Evolutionary conservation across 441 rosid genomes (phyloP), one percentile per base, ranked within the genome.

Genomic region (Brassica balearica): DNA sequence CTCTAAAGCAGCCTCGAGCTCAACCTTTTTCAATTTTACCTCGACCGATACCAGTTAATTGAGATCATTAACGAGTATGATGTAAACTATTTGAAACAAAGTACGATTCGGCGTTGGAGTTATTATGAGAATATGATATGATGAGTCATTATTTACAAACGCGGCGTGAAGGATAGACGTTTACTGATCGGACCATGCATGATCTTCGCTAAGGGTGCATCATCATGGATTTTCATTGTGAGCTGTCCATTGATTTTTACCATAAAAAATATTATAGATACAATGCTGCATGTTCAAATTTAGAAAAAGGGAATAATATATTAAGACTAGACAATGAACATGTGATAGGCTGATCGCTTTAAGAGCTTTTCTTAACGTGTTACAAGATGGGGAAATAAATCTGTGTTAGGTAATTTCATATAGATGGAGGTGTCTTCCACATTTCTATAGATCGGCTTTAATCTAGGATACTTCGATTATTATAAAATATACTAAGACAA

Each of bases 131-230:
- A 71, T 69, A 14, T 36, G 71, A 20, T 15, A 80, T 80, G 79
- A 80, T 41, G 48, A 11, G 43, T 36, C 43, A 8, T 36, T 36
- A 36, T 36, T 36, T 36, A 36, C 43, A 36, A 36, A 36, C 8
- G 43, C 10, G 43, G 43, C 43, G 43, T 36, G 43, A 12, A 48
- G 14, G 17, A 48, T 12, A 4, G 4, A 11, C n/a, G 51, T 43
- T 48, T n/a, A 9, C 56, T 80, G 76, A 58, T 70, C 69, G 69
- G 76, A 75, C 80, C 76, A 75, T 75, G 73, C 76, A 75, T 70
- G 72, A 3, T 5, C 75, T 69, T 15, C n/a, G 43, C 48, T 74
- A 27, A 74, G 79, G 79, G 55, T 14, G 74, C 79, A 74, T 70
- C 72, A 74, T 80, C 56, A 80, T 79, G 27, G 32, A 51, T 64